phyloP scores from a whole-genome alignment of 495 filamentous ascomycete species.

The Astrothelium macrocarpum region DNA sequence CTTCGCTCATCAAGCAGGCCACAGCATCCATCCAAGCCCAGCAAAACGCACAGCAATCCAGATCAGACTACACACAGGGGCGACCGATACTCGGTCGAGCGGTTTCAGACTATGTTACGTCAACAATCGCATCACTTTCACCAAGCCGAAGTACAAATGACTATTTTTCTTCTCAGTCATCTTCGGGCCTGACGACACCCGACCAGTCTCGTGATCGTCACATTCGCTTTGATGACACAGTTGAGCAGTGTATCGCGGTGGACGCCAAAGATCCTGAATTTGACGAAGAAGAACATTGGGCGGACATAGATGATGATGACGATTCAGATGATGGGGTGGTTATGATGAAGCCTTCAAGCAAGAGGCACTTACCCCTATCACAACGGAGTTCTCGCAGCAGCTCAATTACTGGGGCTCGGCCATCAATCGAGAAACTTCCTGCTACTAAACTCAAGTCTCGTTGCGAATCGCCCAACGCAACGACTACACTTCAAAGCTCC shows the following conservation, averaged over 20 bases:
- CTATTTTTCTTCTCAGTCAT: conserved; percentile 46
- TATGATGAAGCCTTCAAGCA: conserved; percentile 63
- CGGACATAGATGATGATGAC: conserved; percentile 45
- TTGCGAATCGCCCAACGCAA: conserved; percentile 62
- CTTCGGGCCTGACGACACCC: conserved; percentile 60
- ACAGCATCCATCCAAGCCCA: conserved; percentile 88
- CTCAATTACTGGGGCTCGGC: conserved; percentile 63
- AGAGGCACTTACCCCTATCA: conserved; percentile 33
- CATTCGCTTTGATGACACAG: conserved; percentile 94
- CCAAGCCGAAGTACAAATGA: conserved; percentile 48
- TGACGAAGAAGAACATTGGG: conserved; percentile 45
- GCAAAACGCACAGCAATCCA: conserved; percentile 33
- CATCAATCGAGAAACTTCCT: conserved; percentile 76
- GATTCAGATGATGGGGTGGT: conserved; percentile 67
- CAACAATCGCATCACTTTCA: conserved; percentile 42
- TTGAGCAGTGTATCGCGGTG: conserved; percentile 91
- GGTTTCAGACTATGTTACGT: conserved; percentile 55
- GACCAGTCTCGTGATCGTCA: conserved; percentile 57
- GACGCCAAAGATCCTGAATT: conserved; percentile 67
- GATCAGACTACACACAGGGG: conserved; percentile 19
- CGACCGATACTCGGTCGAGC: conserved; percentile 44
- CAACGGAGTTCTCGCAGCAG: conserved; percentile 43
- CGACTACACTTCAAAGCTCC: conserved; percentile 21
- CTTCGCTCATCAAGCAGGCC: conserved; percentile 87
- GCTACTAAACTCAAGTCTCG: conserved; percentile 87